Evolutionary conservation across 495 filamentous ascomycete species (phyloP).

Genomic region (Zalerion maritima): DNA sequence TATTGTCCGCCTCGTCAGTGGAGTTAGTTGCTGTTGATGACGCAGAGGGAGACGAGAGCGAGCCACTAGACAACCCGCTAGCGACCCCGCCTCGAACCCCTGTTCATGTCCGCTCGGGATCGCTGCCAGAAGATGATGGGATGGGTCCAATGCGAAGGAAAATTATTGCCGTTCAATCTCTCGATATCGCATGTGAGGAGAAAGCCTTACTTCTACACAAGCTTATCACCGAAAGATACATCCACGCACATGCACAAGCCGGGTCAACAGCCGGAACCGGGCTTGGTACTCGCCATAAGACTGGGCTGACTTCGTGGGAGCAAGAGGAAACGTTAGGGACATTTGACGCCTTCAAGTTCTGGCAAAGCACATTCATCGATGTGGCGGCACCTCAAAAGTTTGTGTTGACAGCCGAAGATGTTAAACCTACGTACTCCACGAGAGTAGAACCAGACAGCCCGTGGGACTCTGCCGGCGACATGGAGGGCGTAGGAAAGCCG

Average conservation of each 20-base stretch:
- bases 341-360: slow-evolving; percentile 24
- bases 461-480: slow-evolving; percentile 15
- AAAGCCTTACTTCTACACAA: slow-evolving; percentile 77
- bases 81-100: too few relatives aligned
- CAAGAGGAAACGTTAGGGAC: slow-evolving; percentile 14
- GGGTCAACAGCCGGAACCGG: slow-evolving; percentile 13
- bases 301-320: slow-evolving; percentile 12
- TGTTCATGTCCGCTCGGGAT: too few relatives aligned
- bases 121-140: slow-evolving; percentile 82
- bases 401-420: slow-evolving; percentile 56
- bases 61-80: too few relatives aligned
- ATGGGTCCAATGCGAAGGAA: slow-evolving; percentile 61
- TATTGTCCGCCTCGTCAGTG: too few relatives aligned
- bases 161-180: slow-evolving; percentile 61
- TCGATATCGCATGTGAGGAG: slow-evolving; percentile 47
- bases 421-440: slow-evolving; percentile 50
- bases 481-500: slow-evolving; percentile 30
- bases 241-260: slow-evolving; percentile 24
- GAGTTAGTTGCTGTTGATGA: too few relatives aligned
- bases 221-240: slow-evolving; percentile 70
- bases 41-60: too few relatives aligned
- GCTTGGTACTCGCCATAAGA: slow-evolving; percentile 11
- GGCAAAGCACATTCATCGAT: slow-evolving; percentile 22
- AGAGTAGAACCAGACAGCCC: slow-evolving; percentile 7
- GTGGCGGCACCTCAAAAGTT: slow-evolving; percentile 32